Base-by-base conservation (phyloP, 2,329 filamentous ascomycete species). In the Aspergillus unguis region DNA sequence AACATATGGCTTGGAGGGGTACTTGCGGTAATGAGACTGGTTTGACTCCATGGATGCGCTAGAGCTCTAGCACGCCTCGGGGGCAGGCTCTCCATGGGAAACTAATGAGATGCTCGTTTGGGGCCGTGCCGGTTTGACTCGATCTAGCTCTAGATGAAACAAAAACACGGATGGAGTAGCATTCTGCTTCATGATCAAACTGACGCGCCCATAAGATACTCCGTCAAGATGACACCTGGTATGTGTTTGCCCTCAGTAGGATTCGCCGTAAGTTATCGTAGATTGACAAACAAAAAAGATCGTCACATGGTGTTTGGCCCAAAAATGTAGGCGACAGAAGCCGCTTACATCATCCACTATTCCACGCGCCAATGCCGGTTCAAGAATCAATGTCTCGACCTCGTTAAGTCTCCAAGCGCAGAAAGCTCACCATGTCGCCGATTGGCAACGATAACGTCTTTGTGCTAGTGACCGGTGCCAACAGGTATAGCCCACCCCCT, bases 391-490 rank as follows among this genome's bases (percentile, higher is more conserved):
- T n/a, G 31, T 38, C 33, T 47, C 27, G 35, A 47, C 17, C 29
- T 28, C 28, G 17, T 17, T 17, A 27, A 36, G 10, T 9, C 7
- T n/a, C 26, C 31, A 48, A 49, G 28, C 45, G 25, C 48, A 40
- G 36, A 37, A 35, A 36, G 49, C 45, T 46, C 55, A 44, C 48
- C 53, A 53, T 63, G 64, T 27, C 56, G 46, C 17, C 53, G 32
- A 27, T 31, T 36, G 43, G 51, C 48, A 25, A 64, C 29, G 62
- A 67, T 36, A 63, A 64, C 43, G 58, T 58, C 37, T 71, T 69
- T 66, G 83, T 90, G 6, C 77, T 96, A 36, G 83, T 96, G 37
- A 95, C 90, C 0, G 90, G 90, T 48, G 88, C 89, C 33, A 95
- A 95, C 72, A 92, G 89, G 90, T 92, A 80, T 52, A 43, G 27